Base-by-base conservation (phyloP, 352 stramenopile species). In the Globisporangium emineosum region DNA sequence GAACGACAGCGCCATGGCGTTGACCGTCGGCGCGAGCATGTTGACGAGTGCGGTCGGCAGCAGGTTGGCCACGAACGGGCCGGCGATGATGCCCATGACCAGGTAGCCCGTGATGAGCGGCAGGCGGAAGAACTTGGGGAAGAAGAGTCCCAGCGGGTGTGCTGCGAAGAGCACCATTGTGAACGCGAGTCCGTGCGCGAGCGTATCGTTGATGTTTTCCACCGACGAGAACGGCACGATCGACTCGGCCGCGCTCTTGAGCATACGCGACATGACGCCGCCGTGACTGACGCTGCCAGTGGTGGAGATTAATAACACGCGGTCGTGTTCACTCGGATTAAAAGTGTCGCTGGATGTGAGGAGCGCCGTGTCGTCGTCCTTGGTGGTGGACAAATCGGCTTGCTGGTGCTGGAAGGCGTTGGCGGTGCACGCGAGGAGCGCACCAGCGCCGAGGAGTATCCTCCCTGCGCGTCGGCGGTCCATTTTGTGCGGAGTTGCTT, bases 101-200 rank as follows among this genome's bases (percentile, higher is more conserved):
- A 89, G 69, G 59, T 89, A 89, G 4, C 80, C 80, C 19, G 80
- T 89, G 57, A 89, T 87, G 17, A 89, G 66, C 32, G 80, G 80
- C 9, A 89, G 69, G 45, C 77, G 79, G 65, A 87, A 75, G 61
- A 75, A 77, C 55, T 68, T 72, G 13, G 80, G 80, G 62, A 89
- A 87, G 64, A 83, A 81, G 32, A 85, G 61, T 32, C 76, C 80
- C 40, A 89, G 73, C 21, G 80, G 80, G 58, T 88, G 78, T 21
- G 78, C 80, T 12, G 77, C 78, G 43, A 78, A 61, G 29, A 87
- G 68, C 54, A 89, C 78, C 50, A 89, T 74, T 25, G 86, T 62
- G 66, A 89, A 89, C 51, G 64, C 75, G 23, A 83, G 53, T 0
- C 71, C 67, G 60, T 84, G 70, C 50, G 75, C 66, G 27, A 89